A percentile compares a stretch with the other conserved stretches of the same genome.
These are phyloP conservation scores for Boletus fagicola DNA, from an alignment of 768 basidiomycete species.

Conservation along the genomic window DNA sequence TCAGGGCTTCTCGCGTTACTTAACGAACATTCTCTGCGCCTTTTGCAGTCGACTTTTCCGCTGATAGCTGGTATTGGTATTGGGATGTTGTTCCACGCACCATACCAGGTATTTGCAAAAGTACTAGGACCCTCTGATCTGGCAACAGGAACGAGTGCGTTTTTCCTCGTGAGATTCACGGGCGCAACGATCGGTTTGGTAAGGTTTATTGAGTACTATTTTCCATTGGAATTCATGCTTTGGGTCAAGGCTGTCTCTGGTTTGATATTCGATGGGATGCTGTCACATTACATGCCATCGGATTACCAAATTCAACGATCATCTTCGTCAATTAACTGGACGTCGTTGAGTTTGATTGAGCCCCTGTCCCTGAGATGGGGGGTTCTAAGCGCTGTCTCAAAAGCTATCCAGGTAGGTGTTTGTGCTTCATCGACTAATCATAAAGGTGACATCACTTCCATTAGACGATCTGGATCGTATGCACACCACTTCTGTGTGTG, in stretches of 20 bases:
- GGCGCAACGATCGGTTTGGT: constrained; percentile 83
- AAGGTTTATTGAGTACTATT: constrained; percentile 27
- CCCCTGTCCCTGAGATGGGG: constrained; percentile 44
- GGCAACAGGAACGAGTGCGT: constrained; percentile 80
- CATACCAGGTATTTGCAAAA: constrained; percentile 75
- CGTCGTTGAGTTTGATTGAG: constrained; percentile 45
- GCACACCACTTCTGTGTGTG: constrained; percentile 63
- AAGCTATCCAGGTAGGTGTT: constrained; percentile 57
- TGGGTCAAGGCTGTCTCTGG: constrained; percentile 66
- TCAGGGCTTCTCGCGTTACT: constrained; percentile 69
- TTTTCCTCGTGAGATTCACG: constrained; percentile 85
- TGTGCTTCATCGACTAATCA: neutral
- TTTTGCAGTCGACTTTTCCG: constrained; percentile 55
- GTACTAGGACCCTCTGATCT: constrained; percentile 64
- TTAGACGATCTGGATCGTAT: constrained; percentile 73
- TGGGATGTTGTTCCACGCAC: constrained; percentile 83
- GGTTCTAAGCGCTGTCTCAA: constrained; percentile 53
- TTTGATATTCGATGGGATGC: constrained; percentile 61
- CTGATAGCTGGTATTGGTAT: constrained; percentile 74
- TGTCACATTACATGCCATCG: constrained; percentile 49
- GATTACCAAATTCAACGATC: constrained; percentile 41
- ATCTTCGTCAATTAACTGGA: constrained; percentile 54
- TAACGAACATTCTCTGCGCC: constrained; percentile 46
- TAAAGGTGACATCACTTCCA: constrained; percentile 12
- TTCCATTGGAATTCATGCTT: constrained; percentile 16